Base-by-base conservation (phyloP, 805 yeast species). In the Blastobotrys chiropterorum region DNA sequence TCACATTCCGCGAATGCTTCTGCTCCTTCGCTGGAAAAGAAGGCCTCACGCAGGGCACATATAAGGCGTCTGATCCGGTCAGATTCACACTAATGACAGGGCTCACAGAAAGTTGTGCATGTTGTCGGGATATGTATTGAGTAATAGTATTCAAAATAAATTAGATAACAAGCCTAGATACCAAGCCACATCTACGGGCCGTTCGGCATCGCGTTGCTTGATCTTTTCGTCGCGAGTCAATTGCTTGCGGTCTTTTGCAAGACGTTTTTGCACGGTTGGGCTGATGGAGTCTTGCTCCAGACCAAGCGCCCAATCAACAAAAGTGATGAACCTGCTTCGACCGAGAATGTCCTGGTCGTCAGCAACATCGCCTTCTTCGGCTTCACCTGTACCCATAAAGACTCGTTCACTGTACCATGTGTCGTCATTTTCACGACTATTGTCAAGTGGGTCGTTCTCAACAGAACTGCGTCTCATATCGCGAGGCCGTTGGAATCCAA, bases 271-370 rank as follows among this genome's bases (percentile, higher is more conserved):
- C 15, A 34, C 47, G 7, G 16, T 39, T 5, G 19, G 34, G 11
- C 16, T 19, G 26, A 38, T 7, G 15, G 44, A 46, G 15, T 58
- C 60, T n/a, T 47, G 49, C 13, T 51, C 55, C 13, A 59, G 46
- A 7, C 62, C 62, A 11, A 59, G 53, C 13, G 55, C 30, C 62
- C 63, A 58, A 48, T 59, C 63, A 3, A 56, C 53, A 5, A 52
- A 48, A 15, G 41, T 39, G 7, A 56, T 48, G 30, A 56, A 30
- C 47, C 48, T 43, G 46, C 45, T 55, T 38, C 39, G 31, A 30
- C 42, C 42, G 19, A 16, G 46, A 38, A 38, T 19, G n/a, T 49
- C 55, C 7, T 50, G 53, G n/a, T 15, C 50, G 11, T 34, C 48
- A 3, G 50, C 45, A 15, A 22, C 46, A 6, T 49, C 52, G 8